phyloP scores from a whole-genome alignment of 331 rosid genomes.

The Acacia concinna region DNA sequence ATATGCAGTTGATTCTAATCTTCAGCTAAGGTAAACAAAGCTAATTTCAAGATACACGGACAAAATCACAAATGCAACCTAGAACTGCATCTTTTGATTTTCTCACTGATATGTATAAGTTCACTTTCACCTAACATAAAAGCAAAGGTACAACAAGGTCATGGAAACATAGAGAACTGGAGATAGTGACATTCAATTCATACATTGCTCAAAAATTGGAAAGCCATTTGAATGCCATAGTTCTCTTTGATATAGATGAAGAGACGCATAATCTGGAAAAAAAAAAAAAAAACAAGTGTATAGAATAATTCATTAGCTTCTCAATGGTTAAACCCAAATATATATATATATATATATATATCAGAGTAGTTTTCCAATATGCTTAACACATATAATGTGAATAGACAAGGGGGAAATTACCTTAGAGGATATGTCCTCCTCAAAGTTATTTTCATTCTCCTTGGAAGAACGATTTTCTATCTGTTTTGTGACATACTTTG shows the following conservation, averaged over 20 bases:
- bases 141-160: constrained; percentile 27
- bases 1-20: constrained; percentile 24
- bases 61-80: constrained; percentile 14
- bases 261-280: constrained; percentile 70
- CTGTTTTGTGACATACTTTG: constrained; percentile 56
- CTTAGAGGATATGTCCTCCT: constrained; percentile 71
- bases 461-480: constrained; percentile 45
- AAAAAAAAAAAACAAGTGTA: constrained; percentile 30
- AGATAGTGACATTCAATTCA: constrained; percentile 34
- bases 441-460: constrained; percentile 44
- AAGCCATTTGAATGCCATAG: constrained; percentile 73
- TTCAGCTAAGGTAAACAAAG: not conserved
- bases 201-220: constrained; percentile 92
- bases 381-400: not conserved
- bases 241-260: constrained; percentile 84
- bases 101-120: constrained; percentile 16
- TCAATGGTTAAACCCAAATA: constrained; percentile 6
- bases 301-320: constrained; percentile 23
- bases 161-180: constrained; percentile 22
- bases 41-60: constrained; percentile 2
- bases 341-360: too few relatives aligned
- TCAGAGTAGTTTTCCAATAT: not conserved
- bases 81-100: constrained; percentile 24
- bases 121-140: constrained; percentile 5
- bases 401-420: constrained; percentile 45